Conservation (phyloP, 192 early-diverging fungal genomes). For the Phlyctochytrium planicorne region DNA sequence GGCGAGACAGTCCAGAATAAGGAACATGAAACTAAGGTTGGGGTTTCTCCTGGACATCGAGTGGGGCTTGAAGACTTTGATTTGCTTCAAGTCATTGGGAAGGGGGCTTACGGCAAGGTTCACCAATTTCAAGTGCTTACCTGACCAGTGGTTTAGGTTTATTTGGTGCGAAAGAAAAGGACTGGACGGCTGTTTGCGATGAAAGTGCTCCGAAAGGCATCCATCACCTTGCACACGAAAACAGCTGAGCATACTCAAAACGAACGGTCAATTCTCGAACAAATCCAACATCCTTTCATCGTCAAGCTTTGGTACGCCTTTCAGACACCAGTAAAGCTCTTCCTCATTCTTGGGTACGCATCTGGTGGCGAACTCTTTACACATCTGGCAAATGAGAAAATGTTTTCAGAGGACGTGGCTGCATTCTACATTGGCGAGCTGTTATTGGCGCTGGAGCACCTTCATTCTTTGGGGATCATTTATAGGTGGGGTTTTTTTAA, state of each 20-base stretch:
- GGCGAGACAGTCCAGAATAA: neutral
- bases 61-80: conserved; percentile 55
- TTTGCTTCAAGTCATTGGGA: conserved; percentile 63
- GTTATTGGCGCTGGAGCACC: conserved; percentile 79
- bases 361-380: conserved; percentile 90
- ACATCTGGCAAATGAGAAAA: conserved; percentile 61
- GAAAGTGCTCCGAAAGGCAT: conserved; percentile 92
- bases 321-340: conserved; percentile 83
- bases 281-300: conserved; percentile 86
- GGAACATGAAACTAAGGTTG: too few relatives aligned
- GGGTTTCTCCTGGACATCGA: too few relatives aligned
- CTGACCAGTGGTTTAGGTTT: conserved; percentile 36
- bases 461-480: conserved; percentile 87
- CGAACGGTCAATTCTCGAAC: conserved; percentile 84
- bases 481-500: conserved; percentile 60
- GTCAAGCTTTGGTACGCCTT: conserved; percentile 92
- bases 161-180: conserved; percentile 72
- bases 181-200: conserved; percentile 66
- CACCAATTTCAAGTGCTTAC: neutral
- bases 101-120: conserved; percentile 79
- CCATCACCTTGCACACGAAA: conserved; percentile 77
- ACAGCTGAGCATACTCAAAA: conserved; percentile 78
- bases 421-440: conserved; percentile 89
- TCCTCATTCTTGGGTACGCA: conserved; percentile 84
- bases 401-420: conserved; percentile 75